Evolutionary conservation across 208 protist species (phyloP).

Genomic region (Porcisia hertigi): DNA sequence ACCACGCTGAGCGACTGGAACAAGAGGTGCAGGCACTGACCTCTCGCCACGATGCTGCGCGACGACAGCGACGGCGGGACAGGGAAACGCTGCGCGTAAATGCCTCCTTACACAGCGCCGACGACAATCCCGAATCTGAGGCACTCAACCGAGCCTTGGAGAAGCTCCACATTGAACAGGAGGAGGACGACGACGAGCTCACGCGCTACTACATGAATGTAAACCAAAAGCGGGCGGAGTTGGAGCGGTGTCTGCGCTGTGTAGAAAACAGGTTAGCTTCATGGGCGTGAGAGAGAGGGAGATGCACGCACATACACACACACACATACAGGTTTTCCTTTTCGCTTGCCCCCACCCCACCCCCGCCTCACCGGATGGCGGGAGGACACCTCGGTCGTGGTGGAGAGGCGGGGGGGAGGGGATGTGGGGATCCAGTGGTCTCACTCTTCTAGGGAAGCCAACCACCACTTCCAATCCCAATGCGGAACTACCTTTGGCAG

Average conservation of each 20-base stretch:
- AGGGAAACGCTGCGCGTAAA: conserved; percentile 28
- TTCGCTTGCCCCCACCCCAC: too few species aligned
- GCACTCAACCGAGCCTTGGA: conserved; percentile 21
- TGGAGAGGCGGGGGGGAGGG: too few species aligned
- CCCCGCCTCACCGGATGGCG: too few species aligned
- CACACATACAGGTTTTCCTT: background rate
- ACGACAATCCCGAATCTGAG: background rate
- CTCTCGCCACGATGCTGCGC: conserved; percentile 22
- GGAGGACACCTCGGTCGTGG: too few species aligned
- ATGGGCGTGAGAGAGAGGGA: background rate
- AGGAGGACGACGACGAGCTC: conserved; percentile 28
- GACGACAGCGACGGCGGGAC: conserved; percentile 25
- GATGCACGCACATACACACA: background rate
- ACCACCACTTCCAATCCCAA: too few species aligned
- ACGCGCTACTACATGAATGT: conserved; percentile 26
- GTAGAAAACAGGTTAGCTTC: conserved; percentile 26
- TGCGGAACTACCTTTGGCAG: too few species aligned
- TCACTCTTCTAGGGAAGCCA: too few species aligned
- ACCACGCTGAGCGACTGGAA: conserved; percentile 18
- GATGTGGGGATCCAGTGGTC: too few species aligned
- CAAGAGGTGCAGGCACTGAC: conserved; percentile 26
- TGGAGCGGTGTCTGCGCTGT: conserved; percentile 16
- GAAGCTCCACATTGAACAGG: conserved; percentile 28
- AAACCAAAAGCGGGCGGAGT: conserved; percentile 24
- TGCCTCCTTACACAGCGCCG: conserved; percentile 9